Base-by-base conservation (phyloP, 352 stramenopile species). In the Globisporangium perplexum region DNA sequence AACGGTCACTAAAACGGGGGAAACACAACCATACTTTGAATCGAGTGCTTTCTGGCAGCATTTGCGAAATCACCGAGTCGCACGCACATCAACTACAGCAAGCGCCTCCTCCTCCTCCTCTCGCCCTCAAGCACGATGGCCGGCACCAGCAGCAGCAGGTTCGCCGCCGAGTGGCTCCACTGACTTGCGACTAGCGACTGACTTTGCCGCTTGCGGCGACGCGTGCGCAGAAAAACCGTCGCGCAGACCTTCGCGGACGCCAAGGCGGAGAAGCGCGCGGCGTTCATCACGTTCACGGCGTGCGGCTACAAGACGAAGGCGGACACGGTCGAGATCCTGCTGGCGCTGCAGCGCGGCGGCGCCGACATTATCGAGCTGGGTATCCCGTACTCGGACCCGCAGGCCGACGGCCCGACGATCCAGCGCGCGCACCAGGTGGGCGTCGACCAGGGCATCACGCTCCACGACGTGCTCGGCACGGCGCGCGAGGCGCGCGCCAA, bases 301-400 rank as follows among this genome's bases (percentile, higher is more conserved):
- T 98, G 95, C 55, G 96, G 92, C 46, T 99, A 93, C 77, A 97
- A 97, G 62, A 88, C 62, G 41, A 91, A 85, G 68, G 80, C 83
- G 64, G 95, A 98, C 76, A 99, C 97, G 7, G 93, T 98, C 45
- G 77, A 96, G 11, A 94, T 99, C 48, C 68, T 99, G 31, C 73
- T 99, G 33, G 96, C 87, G 24, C 90, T 99, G 63, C 83, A 99
- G 78, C 88, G 93, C 48, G 96, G 96, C 44, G 97, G 97, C 42
- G 90, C 96, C 24, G 88, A 97, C 55, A 88, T 99, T 49, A 99
- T 99, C 55, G 97, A 95, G 75, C 74, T 98, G 17, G 96, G 96
- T 28, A 86, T 99, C 11, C 97, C 97, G 26, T 99, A 99, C 88
- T 99, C 96, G 50, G 97, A 99, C 72, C 97, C 97, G 28, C 93